Evolutionary conservation across 2,329 filamentous ascomycete genomes (phyloP), one percentile per base, ranked within the genome.

Genomic region (Myriangium duriaei): DNA sequence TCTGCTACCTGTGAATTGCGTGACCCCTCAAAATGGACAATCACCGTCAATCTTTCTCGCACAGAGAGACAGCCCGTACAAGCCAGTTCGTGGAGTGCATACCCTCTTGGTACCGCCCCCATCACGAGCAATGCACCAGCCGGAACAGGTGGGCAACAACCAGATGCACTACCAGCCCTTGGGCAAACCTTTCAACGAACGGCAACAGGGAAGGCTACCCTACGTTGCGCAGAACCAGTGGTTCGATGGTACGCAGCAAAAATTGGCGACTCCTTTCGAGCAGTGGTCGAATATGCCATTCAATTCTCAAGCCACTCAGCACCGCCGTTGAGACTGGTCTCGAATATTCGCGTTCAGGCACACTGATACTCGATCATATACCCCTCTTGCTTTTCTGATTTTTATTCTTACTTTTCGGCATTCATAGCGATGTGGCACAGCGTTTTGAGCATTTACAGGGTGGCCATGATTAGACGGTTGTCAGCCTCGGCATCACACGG

Each of bases 51-150:
- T 84, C 51, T 92, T 92, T 59, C 68, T 95, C 26, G 81, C 83
- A 52, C 84, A 94, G 55, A 75, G 91, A 40, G 79, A 82, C 45
- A 96, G 88, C 39, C 91, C 91, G 3, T 96, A 96, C 60, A 82
- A 85, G 46, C 88, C 88, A 1, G 80, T 95, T 28, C 81, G 87
- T 37, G 74, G 84, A 43, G 84, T 95, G 42, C 86, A 91, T 49
- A 93, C 85, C 1, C 72, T 96, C n/a, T 68, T 95, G 18, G 85
- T 91, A 42, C 87, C 87, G 19, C 84, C 86, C 5, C 82, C 86
- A 0, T 81, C 83, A 15, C 71, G 76, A 6, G 84, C 84, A 5
- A 71, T 92, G 45, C 79, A 88, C 34, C 61, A 64, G 33, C 56
- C 60, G 9, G 55, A 57, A 32, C 59, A 58, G 26, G 57, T 67